A percentile compares a stretch with the other conserved stretches of the same genome.
Evolutionary conservation across 2,329 filamentous ascomycete species (phyloP).

Genomic region (Penicillium sp.): DNA sequence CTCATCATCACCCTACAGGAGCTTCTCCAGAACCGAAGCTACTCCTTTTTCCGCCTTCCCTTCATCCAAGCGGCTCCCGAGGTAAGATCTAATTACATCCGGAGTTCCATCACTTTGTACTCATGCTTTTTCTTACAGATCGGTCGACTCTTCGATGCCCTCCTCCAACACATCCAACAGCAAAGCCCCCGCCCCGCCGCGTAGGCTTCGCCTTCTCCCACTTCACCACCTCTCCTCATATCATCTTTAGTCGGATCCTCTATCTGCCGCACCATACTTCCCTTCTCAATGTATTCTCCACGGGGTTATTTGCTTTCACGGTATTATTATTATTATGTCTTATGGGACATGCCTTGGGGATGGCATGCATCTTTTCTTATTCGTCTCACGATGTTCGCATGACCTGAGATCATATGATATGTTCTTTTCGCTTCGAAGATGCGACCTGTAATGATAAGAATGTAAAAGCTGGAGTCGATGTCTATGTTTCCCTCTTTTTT

Average conservation of each 20-base stretch:
- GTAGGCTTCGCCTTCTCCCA: slow-evolving; percentile 28
- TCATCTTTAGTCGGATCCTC: slow-evolving; percentile 14
- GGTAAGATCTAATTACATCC: slow-evolving; percentile 54
- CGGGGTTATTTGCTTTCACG: slow-evolving; percentile 28
- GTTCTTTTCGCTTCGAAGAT: slow-evolving; percentile 26
- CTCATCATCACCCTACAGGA: slow-evolving; percentile 86
- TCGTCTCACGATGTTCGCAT: slow-evolving; percentile 31
- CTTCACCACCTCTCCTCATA: slow-evolving; percentile 14
- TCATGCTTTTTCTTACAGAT: slow-evolving; percentile 37
- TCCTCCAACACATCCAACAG: slow-evolving; percentile 51
- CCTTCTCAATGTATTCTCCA: slow-evolving; percentile 27
- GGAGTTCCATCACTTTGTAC: neutral
- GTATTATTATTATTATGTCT: slow-evolving; percentile 27
- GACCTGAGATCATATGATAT: slow-evolving; percentile 34
- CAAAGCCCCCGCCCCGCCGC: slow-evolving; percentile 51
- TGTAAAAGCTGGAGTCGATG: slow-evolving; percentile 40
- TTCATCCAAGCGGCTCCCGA: slow-evolving; percentile 90
- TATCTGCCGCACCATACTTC: slow-evolving; percentile 8
- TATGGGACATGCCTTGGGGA: slow-evolving; percentile 30
- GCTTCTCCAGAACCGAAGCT: slow-evolving; percentile 86
- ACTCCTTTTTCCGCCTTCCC: slow-evolving; percentile 88
- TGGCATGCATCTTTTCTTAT: slow-evolving; percentile 34
- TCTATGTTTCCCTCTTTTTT: neutral
- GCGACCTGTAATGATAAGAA: slow-evolving; percentile 44
- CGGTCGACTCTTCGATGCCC: slow-evolving; percentile 50